Percentiles rank a stretch among this genome's conserved stretches.
Evolutionary conservation across 306 rosid genomes (phyloP).

Genomic region (Vigna nakashimae): DNA sequence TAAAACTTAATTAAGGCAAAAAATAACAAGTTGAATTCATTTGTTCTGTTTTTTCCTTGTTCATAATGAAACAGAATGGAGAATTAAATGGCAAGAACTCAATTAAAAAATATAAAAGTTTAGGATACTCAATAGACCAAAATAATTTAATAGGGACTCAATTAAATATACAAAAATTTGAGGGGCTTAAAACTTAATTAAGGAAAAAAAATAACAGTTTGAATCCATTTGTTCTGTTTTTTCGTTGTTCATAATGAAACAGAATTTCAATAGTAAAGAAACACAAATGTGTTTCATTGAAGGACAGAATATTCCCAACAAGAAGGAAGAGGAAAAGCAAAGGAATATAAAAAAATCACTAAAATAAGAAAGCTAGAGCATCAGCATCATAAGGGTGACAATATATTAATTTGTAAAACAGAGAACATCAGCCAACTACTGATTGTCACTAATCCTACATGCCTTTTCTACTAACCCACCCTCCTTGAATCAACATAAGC

Average conservation of each 20-base stretch:
- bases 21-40: conserved; percentile 8
- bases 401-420: conserved; percentile 13
- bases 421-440: conserved; percentile 1
- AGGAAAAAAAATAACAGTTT: conserved; percentile 9
- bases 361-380: conserved; percentile 5
- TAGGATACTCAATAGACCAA: no score
- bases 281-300: neutral
- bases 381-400: conserved; percentile 19
- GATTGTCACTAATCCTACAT: neutral
- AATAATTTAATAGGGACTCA: no score
- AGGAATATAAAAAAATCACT: neutral
- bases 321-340: conserved; percentile 14
- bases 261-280: neutral
- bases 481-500: conserved; percentile 32
- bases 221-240: neutral
- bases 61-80: neutral
- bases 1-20: neutral
- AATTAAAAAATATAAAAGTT: no score
- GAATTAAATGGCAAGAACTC: no score
- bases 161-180: no score
- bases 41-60: conserved; percentile 10
- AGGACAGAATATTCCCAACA: conserved; percentile 27
- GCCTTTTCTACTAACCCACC: neutral
- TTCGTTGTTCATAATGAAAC: conserved; percentile 14
- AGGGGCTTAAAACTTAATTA: no score